Base-by-base conservation (phyloP, 805 yeast genomes). In the Metschnikowia noctiluminum region DNA sequence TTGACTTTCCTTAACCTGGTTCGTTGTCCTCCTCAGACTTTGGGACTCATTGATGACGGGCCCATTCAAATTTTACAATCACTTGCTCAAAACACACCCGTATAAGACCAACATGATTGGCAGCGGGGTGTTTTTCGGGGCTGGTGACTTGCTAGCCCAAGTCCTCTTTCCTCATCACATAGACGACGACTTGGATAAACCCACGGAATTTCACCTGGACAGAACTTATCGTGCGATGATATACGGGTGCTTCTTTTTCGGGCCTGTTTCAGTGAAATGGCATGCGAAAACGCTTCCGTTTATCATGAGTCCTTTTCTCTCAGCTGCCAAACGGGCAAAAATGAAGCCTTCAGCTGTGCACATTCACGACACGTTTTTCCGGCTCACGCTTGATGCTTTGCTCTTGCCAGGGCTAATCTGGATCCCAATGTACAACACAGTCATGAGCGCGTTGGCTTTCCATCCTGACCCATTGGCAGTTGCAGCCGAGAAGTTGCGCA, bases 91-190 rank as follows among this genome's bases (percentile, higher is more conserved):
- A 52, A 66, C 62, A 35, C 72, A 73, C 49, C 85, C 87, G 3
- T 77, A 72, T 58, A 59, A 71, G 36, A 79, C 84, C 43, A 82
- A 82, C 60, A 77, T 81, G 60, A 42, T 75, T 28, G 70, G 79
- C 44, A 79, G 85, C 1, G 85, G 85, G 27, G 32, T 69, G 38
- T 60, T 72, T 12, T 66, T 77, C 45, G 71, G 82, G 4, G 48
- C 56, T 15, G 77, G 78, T 6, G 79, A 75, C 51, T 62, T 60
- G 31, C 56, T 73, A 42, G 79, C 79, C 2, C 76, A 74, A 53
- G 56, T 56, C 27, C 58, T 68, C 16, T 67, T 71, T 47, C 76
- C 76, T 6, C 68, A 64, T 50, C 60, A 57, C 44, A 42, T 46
- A 35, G 56, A 57, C 44, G 63, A 53, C 38, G 62, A 57, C 15